Evolutionary conservation across 805 yeast species (phyloP), one percentile per base, ranked within the genome.

Genomic region (Candida chauliodis): DNA sequence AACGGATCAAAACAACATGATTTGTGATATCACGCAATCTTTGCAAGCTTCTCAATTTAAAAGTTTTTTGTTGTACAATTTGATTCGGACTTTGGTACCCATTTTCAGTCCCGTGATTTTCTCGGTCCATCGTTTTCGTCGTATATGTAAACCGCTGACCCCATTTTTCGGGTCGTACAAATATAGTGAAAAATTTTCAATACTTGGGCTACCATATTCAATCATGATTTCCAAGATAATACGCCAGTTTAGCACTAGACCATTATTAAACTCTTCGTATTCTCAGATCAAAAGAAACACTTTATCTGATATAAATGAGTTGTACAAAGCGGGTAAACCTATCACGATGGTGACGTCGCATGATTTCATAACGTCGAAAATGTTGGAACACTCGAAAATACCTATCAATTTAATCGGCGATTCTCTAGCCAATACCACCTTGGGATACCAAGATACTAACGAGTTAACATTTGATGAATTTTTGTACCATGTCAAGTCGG

Each of bases 341-440:
- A 62, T 63, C 9, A 53, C 70, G 4, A 57, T 65, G 55, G 64
- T 89, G n/a, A 91, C 99, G 0, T 95, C 96, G 0, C 88, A 91
- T 56, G 98, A 91, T 55, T 83, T 71, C 51, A 78, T 90, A 13
- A 81, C 95, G 0, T 93, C 80, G 1, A 65, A 69, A 21, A 66
- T 84, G 50, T 95, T 89, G 0, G 80, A 82, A 17, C 58, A 69
- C 13, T 76, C 90, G 0, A 72, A 75, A 1, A 70, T 79, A 2
- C 97, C 91, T 49, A 71, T 81, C 41, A 69, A 81, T 5, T 69
- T 91, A 2, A 81, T 91, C 3, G 99, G 99, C 3, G 99, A 91
- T 58, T 90, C 97, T 0, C 63, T 93, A 18, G 88, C 96, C 0
- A 91, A 89, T 96, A 90, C 86, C 1, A 74, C 95, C 0, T 69